A percentile compares a stretch with the other conserved stretches of the same genome.
Conservation (phyloP, 192 early-diverging fungal species). For the Powellomyces hirtus region DNA sequence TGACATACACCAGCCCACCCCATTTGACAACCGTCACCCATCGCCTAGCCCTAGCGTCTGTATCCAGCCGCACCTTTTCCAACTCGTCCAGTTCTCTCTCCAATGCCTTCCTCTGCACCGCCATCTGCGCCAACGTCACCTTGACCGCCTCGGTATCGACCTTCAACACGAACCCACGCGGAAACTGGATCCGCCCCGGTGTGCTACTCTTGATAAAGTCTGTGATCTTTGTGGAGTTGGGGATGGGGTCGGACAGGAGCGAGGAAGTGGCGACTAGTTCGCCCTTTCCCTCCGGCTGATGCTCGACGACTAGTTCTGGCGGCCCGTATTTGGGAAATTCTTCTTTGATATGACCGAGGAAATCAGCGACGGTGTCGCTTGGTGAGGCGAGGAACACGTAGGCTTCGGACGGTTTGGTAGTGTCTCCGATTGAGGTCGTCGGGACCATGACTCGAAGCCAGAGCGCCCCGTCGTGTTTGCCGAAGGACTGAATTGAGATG, state of each 20-base stretch:
- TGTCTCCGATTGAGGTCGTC: neutral
- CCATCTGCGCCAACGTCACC: neutral
- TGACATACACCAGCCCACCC: constrained; percentile 10
- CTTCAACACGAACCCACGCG: neutral
- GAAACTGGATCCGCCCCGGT: neutral
- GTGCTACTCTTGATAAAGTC: neutral
- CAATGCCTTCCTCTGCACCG: neutral
- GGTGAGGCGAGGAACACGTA: neutral
- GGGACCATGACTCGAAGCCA: neutral
- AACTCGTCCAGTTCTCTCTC: neutral
- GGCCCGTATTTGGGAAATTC: constrained; percentile 8
- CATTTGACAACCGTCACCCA: constrained; percentile 2
- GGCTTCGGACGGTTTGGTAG: neutral
- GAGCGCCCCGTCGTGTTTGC: neutral
- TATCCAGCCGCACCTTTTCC: neutral
- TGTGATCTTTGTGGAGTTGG: neutral
- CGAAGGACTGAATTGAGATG: too few species aligned
- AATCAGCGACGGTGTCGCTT: neutral
- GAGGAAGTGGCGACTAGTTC: too few species aligned
- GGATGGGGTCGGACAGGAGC: too few species aligned
- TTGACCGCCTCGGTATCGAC: neutral
- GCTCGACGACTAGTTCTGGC: neutral
- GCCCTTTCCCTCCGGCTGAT: neutral
- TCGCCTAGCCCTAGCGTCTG: neutral
- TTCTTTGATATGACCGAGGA: constrained; percentile 5